Percentiles rank a stretch among this genome's conserved stretches.
Conservation (phyloP, 495 filamentous ascomycete species). For the Aspergillus funiculosus region DNA sequence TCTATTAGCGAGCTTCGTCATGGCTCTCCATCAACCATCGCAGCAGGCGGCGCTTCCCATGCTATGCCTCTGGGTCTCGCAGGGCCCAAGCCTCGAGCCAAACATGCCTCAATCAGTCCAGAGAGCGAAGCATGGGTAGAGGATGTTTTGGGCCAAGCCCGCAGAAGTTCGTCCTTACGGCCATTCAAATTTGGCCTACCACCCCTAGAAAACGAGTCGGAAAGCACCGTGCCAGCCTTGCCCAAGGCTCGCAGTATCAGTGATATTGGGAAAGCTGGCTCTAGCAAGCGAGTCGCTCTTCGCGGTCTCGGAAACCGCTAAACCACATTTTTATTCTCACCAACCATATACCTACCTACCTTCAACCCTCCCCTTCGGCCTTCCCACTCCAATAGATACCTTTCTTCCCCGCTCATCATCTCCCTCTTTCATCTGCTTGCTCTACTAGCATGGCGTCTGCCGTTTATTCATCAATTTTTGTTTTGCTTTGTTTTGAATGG, state of each 20-base stretch:
- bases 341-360: neutral
- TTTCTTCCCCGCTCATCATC: neutral
- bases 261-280: conserved; percentile 35
- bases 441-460: conserved; percentile 21
- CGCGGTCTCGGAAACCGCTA: conserved; percentile 30
- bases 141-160: conserved; percentile 41
- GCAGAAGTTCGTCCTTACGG: conserved; percentile 33
- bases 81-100: conserved; percentile 42
- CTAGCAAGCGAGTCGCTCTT: conserved; percentile 36
- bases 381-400: too few relatives aligned
- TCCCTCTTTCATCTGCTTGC: conserved; percentile 2
- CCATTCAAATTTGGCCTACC: conserved; percentile 16
- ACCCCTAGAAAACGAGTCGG: conserved; percentile 14
- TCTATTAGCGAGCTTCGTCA: conserved; percentile 22
- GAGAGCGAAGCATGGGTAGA: conserved; percentile 50
- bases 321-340: neutral
- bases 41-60: conserved; percentile 15
- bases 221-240: conserved; percentile 11
- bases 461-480: neutral
- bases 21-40: conserved; percentile 21
- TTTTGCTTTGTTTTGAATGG: conserved; percentile 1
- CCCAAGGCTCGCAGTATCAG: conserved; percentile 38
- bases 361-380: neutral
- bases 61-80: conserved; percentile 43
- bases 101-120: conserved; percentile 42